Evolutionary conservation across 805 yeast genomes (phyloP), one percentile per base, ranked within the genome.

Genomic region (Lachancea cidri): DNA sequence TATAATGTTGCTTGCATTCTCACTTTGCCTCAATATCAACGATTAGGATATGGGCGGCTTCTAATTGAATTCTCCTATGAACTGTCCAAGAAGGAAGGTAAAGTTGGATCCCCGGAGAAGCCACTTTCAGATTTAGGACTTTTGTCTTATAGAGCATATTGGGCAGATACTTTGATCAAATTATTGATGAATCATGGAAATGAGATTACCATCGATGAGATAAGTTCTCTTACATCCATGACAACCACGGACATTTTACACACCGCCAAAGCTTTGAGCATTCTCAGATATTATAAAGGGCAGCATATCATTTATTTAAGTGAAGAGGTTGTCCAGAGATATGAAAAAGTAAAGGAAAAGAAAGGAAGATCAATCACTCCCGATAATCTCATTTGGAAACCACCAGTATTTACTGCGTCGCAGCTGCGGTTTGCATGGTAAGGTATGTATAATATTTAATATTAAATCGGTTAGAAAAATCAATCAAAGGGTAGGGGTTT

Each of bases 1-100:
- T 93, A 91, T 66, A 93, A 93, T 58, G 94, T 93, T 34, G 98
- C 98, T 0, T 93, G 99, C 78, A 93, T 93, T 56, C 70, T 93
- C 52, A 89, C 98, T 0, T 66, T 93, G 39, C 99, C 99, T 3
- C 96, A 93, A 57, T 93, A 91, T 66, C 99, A 93, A 64, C 77
- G 96, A 55, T 86, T 76, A 66, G 99, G 99, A 1, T 93, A 77
- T 62, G 98, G 98, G 47, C 82, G 89, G 52, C 69, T 93, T 30
- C 71, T 93, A 48, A 93, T 93, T 53, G 96, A 91, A 55, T 91
- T 93, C 59, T 86, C 96, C 3, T 93, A 93, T 61, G 94, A 86
- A 68, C 68, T 93, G 33, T 84, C 96, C 2, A 81, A 83, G 55
- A 83, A 80, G 39, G 99, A 93, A 57, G 80, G 83, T 39, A 93